Percentiles rank a stretch among this genome's conserved stretches.
Conservation (phyloP, 176 grass and related monocot genomes). For the Pontederia paniculata region DNA sequence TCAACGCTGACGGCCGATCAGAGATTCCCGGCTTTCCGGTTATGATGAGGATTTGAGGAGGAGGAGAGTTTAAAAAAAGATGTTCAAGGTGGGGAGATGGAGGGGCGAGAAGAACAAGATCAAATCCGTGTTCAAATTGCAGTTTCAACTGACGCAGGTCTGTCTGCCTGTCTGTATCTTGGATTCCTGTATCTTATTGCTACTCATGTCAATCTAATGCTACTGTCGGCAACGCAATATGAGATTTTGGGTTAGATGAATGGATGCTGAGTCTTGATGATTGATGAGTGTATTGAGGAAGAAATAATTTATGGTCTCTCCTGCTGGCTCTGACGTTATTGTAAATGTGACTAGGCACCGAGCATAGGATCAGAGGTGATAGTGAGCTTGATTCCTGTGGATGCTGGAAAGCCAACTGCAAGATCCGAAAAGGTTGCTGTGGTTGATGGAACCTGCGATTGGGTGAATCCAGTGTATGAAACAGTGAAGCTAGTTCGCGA, state of each 20-base stretch:
- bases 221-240: too few species aligned
- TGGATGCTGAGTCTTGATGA: background rate
- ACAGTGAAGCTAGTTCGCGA: conserved; percentile 43
- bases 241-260: too few species aligned
- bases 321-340: background rate
- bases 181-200: background rate
- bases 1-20: background rate
- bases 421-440: conserved; percentile 51
- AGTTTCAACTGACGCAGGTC: conserved; percentile 77
- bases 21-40: background rate
- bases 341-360: conserved; percentile 37
- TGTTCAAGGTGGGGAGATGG: conserved; percentile 86
- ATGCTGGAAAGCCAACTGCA: conserved; percentile 67
- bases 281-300: background rate
- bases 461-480: conserved; percentile 62
- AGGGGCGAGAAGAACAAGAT: conserved; percentile 63
- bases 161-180: background rate
- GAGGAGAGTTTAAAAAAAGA: conserved; percentile 14
- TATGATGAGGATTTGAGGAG: conserved; percentile 10
- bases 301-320: background rate
- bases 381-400: conserved; percentile 68
- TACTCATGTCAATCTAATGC: background rate
- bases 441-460: conserved; percentile 51
- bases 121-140: conserved; percentile 88
- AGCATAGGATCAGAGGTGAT: conserved; percentile 52